Evolutionary conservation across 2,329 filamentous ascomycete species (phyloP), one percentile per base, ranked within the genome.

Genomic region (Trichoderma simmonsii): DNA sequence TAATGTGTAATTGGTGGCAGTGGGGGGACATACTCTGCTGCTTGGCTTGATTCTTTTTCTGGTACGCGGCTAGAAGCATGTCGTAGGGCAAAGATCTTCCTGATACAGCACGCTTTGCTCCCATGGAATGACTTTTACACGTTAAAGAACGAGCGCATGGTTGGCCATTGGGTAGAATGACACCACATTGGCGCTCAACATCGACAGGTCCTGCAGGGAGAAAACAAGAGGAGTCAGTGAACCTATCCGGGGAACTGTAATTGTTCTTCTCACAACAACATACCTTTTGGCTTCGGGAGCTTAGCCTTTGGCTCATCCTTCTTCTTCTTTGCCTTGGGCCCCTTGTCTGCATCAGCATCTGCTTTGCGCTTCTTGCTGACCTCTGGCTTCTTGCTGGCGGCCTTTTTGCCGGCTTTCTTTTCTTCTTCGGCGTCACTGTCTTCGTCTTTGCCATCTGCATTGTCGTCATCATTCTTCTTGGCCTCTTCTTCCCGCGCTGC

Each of bases 31-130:
- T 86, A 95, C 93, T 97, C 82, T 98, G 96, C 84, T 97, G 93
- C 79, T 97, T 97, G 26, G 96, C 96, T 81, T 98, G 96, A 78
- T 99, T 99, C 86, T 98, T 98, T 87, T 98, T 98, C 81, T 96
- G 93, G 78, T 96, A 96, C 8, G 92, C 91, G 15, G 92, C 91
- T 48, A 98, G 86, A 51, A 98, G 85, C 91, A 97, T 96, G 81
- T 97, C 94, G 79, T 98, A 98, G 1, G 95, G 95, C 73, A 97
- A 83, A 59, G 93, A 96, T 73, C 95, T 88, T 1, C 95, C 95
- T 6, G 93, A 92, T 3, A 98, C 95, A 1, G 92, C 92, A 76
- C 95, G 88, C 82, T 98, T 98, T 6, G 95, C 92, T 12, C 95
- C 94, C 95, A 98, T 97, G n/a, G 88, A 91, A 75, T 98, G 95